A percentile compares a stretch with the other conserved stretches of the same genome.
These are phyloP conservation scores for Ophiorrhiza pumila DNA, from an alignment of 257 asterid genomes.

Conservation along the genomic window DNA sequence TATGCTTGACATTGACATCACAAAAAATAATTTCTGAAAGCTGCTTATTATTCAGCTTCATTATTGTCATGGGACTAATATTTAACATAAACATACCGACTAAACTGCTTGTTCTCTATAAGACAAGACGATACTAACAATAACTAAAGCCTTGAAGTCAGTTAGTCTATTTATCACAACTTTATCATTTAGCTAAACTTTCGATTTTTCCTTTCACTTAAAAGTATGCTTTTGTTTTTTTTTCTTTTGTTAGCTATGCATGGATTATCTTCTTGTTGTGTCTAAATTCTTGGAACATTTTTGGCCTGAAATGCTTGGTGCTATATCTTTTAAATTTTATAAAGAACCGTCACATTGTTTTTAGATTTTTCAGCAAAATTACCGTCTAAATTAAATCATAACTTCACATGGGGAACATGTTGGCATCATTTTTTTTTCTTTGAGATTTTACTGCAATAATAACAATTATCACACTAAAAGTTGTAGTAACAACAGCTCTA, in stretches of 20 bases:
- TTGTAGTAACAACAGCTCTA: too few relatives aligned
- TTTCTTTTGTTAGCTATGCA: not conserved
- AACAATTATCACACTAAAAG: too few relatives aligned
- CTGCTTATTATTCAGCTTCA: not conserved
- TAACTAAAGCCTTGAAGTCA: too few relatives aligned
- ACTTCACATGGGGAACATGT: not conserved
- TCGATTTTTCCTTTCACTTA: too few relatives aligned
- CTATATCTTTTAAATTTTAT: too few relatives aligned
- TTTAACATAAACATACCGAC: not conserved
- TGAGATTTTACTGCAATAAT: too few relatives aligned
- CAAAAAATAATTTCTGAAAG: not conserved
- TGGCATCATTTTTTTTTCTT: not conserved
- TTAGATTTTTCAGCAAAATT: too few relatives aligned
- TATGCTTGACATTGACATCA: not conserved
- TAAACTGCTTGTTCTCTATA: not conserved
- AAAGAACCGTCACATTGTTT: not conserved
- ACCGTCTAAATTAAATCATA: not conserved
- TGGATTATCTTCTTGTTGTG: not conserved
- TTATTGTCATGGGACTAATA: not conserved
- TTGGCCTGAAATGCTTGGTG: not conserved
- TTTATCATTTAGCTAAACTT: not conserved
- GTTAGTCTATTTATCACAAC: too few relatives aligned
- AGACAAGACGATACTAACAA: not conserved
- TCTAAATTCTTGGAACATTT: not conserved
- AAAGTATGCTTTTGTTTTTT: not conserved